Percentiles rank a stretch among this genome's conserved stretches.
Conservation (phyloP, 2,329 filamentous ascomycete genomes). For the Nigrospora osmanthi region DNA sequence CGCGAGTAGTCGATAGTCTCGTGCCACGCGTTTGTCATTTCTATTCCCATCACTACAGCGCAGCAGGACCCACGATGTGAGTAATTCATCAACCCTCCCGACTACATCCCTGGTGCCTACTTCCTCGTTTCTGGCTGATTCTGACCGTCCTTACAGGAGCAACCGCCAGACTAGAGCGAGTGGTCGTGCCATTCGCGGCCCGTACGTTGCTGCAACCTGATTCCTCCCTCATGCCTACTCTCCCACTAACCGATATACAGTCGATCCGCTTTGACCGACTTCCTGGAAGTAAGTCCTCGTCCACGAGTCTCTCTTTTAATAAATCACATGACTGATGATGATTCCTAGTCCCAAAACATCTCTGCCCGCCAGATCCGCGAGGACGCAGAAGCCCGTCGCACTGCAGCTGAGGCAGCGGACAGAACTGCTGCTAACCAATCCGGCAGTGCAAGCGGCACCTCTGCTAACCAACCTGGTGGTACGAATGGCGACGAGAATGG, state of each 20-base stretch:
- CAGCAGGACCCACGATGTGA: too few relatives aligned
- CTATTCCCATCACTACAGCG: too few relatives aligned
- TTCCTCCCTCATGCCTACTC: too few relatives aligned
- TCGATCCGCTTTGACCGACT: conserved; percentile 20
- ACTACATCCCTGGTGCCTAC: too few relatives aligned
- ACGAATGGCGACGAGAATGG: conserved; percentile 3
- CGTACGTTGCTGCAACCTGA: conserved; percentile 4
- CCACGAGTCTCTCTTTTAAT: neutral
- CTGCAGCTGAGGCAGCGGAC: conserved; percentile 6
- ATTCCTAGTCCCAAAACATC: conserved; percentile 16
- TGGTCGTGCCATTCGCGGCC: conserved; percentile 14
- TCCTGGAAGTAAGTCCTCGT: conserved; percentile 9
- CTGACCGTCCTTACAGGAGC: conserved; percentile 8
- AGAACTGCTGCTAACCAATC: conserved; percentile 1
- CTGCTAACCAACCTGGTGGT: neutral
- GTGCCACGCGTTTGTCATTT: too few relatives aligned
- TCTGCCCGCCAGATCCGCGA: conserved; percentile 15
- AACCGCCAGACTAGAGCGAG: conserved; percentile 6
- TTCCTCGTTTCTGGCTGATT: neutral
- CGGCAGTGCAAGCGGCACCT: conserved; percentile 5
- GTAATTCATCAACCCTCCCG: too few relatives aligned
- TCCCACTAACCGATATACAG: neutral
- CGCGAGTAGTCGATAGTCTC: too few relatives aligned
- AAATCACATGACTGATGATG: too few relatives aligned
- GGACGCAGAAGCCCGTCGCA: conserved; percentile 11